These are phyloP conservation scores for Opeltia flavorubescens DNA, from an alignment of 495 filamentous ascomycete species.

Conservation along the genomic window DNA sequence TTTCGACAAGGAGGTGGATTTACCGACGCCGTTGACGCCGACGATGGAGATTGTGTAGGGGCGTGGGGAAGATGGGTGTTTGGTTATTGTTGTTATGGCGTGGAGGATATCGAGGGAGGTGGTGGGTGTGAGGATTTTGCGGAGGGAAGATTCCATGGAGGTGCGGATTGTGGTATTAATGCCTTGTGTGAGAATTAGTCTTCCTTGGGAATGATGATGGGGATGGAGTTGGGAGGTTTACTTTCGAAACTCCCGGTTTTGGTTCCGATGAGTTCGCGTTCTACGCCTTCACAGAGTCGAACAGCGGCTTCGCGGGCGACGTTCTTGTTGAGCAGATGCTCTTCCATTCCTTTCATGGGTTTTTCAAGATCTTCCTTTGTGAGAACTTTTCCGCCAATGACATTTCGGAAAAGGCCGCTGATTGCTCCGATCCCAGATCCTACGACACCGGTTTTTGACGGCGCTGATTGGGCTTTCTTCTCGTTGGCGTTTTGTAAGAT, in stretches of 20 bases:
- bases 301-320: slow-evolving; percentile 89
- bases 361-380: slow-evolving; percentile 79
- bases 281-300: slow-evolving; percentile 79
- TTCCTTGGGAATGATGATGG: background rate
- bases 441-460: slow-evolving; percentile 44
- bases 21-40: slow-evolving; percentile 95
- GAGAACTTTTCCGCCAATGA: slow-evolving; percentile 84
- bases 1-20: slow-evolving; percentile 92
- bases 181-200: slow-evolving; percentile 22
- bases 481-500: slow-evolving; percentile 62
- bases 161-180: slow-evolving; percentile 68
- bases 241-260: slow-evolving; percentile 91
- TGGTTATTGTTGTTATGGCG: slow-evolving; percentile 72
- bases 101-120: slow-evolving; percentile 86
- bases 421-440: slow-evolving; percentile 66
- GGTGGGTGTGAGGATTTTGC: slow-evolving; percentile 90
- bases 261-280: slow-evolving; percentile 74
- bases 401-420: slow-evolving; percentile 77
- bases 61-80: slow-evolving; percentile 43
- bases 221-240: slow-evolving; percentile 17
- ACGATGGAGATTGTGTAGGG: slow-evolving; percentile 97
- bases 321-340: slow-evolving; percentile 90
- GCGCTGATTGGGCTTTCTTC: slow-evolving; percentile 38
- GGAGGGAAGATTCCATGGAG: slow-evolving; percentile 79
- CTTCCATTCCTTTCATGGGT: slow-evolving; percentile 88